phyloP scores from a whole-genome alignment of 169 alveolate genomes.

The Blepharisma undulans region DNA sequence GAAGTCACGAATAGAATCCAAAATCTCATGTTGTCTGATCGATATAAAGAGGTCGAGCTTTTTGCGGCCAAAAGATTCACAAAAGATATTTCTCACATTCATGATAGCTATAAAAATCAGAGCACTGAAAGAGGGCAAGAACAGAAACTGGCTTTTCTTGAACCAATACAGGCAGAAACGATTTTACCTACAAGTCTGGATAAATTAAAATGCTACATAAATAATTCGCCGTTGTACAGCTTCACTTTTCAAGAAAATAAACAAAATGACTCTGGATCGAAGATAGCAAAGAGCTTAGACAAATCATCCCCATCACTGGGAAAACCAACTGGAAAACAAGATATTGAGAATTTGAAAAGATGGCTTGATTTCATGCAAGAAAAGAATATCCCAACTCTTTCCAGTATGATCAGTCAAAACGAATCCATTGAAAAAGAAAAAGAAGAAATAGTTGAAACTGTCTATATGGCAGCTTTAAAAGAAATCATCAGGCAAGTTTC shows the following conservation, averaged over 20 bases:
- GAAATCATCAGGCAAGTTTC: not conserved
- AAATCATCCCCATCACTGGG: not conserved
- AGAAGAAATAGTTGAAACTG: constrained; percentile 6
- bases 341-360: not conserved
- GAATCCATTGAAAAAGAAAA: not conserved
- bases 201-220: not conserved
- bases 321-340: not conserved
- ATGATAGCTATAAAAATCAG: not conserved
- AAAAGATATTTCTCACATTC: not conserved
- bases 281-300: not conserved
- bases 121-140: not conserved
- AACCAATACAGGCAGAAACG: not conserved
- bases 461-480: not conserved
- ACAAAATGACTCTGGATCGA: not conserved
- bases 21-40: not conserved
- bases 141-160: not conserved
- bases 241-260: not conserved
- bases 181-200: not conserved
- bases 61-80: not conserved
- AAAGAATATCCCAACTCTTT: not conserved
- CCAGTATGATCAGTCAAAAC: not conserved
- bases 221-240: not conserved
- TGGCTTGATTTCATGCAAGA: not conserved
- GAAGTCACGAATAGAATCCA: not conserved
- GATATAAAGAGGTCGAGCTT: not conserved